Conservation (phyloP, 148 eudicot genomes). For the Persicaria maculosa region DNA sequence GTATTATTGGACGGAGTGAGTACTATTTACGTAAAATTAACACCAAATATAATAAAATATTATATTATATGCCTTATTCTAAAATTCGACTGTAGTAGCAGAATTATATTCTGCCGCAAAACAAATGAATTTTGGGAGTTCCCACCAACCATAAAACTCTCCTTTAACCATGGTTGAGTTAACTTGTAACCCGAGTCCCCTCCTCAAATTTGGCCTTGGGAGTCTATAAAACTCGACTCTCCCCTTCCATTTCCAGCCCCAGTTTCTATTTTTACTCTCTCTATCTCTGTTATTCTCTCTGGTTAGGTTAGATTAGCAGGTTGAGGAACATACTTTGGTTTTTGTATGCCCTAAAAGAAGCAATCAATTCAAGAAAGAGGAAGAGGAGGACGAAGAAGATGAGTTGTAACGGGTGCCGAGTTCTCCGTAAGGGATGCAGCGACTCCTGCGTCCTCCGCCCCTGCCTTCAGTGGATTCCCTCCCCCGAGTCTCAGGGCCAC, state of each 20-base stretch:
- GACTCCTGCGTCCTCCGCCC: constrained; percentile 52
- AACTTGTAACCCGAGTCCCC: not conserved
- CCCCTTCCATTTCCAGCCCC: not conserved
- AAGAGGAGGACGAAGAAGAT: constrained; percentile 14
- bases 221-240: not conserved
- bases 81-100: no score
- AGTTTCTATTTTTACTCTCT: not conserved
- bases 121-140: no score
- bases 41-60: no score
- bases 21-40: no score
- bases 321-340: not conserved
- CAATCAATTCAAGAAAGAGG: not conserved
- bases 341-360: not conserved
- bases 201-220: not conserved
- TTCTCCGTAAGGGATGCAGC: constrained; percentile 71
- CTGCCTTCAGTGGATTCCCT: constrained; percentile 46
- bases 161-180: constrained; percentile 4
- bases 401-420: constrained; percentile 79
- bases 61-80: no score
- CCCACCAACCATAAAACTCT: not conserved
- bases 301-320: not conserved
- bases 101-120: no score
- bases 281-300: no score
- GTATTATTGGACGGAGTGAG: no score
- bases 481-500: constrained; percentile 58